phyloP scores from a whole-genome alignment of 805 yeast genomes.

The Lachancea lanzarotensis region DNA sequence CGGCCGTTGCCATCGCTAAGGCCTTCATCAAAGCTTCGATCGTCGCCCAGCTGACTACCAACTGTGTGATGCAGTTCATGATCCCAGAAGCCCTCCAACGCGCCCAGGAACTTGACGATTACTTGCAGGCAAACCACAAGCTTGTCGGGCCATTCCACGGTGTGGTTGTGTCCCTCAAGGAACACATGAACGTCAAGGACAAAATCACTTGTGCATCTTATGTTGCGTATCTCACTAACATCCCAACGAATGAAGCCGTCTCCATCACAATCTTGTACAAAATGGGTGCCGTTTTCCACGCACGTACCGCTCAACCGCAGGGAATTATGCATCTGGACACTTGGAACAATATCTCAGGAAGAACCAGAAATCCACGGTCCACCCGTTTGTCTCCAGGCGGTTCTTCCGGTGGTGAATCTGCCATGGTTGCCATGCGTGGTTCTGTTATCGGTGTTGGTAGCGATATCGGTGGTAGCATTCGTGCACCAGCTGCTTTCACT shows the following conservation, averaged over 20 bases:
- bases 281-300: conserved; percentile 56
- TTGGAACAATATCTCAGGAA: conserved; percentile 51
- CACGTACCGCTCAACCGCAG: conserved; percentile 65
- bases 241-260: conserved; percentile 41
- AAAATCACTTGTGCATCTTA: conserved; percentile 55
- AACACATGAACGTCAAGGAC: conserved; percentile 51
- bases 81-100: conserved; percentile 54
- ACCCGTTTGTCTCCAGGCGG: conserved; percentile 59
- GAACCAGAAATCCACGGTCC: conserved; percentile 54
- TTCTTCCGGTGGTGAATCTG: conserved; percentile 71
- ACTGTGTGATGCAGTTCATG: conserved; percentile 54
- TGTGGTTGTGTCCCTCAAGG: conserved; percentile 61
- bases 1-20: conserved; percentile 47
- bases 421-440: conserved; percentile 51
- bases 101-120: conserved; percentile 53
- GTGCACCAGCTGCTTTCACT: conserved; percentile 61
- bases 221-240: conserved; percentile 45
- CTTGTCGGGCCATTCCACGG: conserved; percentile 65
- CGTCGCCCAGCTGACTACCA: conserved; percentile 56
- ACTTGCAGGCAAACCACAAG: conserved; percentile 41
- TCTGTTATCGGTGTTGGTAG: conserved; percentile 61
- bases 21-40: conserved; percentile 64
- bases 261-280: conserved; percentile 42
- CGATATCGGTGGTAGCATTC: conserved; percentile 66
- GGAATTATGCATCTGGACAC: conserved; percentile 64